phyloP scores from a whole-genome alignment of 176 grass and related monocot species.

The Thinopyrum elongatum region DNA sequence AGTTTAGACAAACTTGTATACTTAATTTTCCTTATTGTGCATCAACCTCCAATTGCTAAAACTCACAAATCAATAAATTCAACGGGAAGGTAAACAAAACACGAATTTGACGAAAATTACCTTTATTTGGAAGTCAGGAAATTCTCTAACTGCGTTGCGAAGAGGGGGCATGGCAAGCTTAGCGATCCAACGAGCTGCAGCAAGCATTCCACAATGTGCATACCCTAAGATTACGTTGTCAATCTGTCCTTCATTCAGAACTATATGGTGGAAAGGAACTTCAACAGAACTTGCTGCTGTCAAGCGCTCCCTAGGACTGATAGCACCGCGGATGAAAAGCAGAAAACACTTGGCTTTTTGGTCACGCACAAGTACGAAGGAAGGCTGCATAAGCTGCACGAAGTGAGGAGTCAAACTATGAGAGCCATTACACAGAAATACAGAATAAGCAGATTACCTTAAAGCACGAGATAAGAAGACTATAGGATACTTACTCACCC shows the following conservation, averaged over 20 bases:
- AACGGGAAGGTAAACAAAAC: not conserved
- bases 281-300: constrained; percentile 71
- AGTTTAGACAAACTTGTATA: not conserved
- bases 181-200: constrained; percentile 68
- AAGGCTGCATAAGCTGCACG: constrained; percentile 80
- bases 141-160: constrained; percentile 45
- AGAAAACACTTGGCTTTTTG: constrained; percentile 73
- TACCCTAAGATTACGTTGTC: constrained; percentile 69
- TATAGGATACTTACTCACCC: constrained; percentile 68
- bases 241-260: constrained; percentile 61
- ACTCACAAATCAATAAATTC: not conserved
- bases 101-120: constrained; percentile 29
- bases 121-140: constrained; percentile 75
- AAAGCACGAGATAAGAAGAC: not conserved
- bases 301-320: constrained; percentile 76
- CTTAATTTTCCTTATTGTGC: not conserved
- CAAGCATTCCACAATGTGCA: constrained; percentile 81
- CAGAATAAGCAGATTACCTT: not conserved
- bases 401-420: not conserved
- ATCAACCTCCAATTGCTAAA: not conserved
- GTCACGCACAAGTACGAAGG: constrained; percentile 67
- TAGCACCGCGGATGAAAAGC: constrained; percentile 80
- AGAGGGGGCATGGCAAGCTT: constrained; percentile 51
- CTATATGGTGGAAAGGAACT: constrained; percentile 85
- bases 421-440: not conserved